Base-by-base conservation (phyloP, 2,329 filamentous ascomycete genomes). In the Eurotiales sp. region DNA sequence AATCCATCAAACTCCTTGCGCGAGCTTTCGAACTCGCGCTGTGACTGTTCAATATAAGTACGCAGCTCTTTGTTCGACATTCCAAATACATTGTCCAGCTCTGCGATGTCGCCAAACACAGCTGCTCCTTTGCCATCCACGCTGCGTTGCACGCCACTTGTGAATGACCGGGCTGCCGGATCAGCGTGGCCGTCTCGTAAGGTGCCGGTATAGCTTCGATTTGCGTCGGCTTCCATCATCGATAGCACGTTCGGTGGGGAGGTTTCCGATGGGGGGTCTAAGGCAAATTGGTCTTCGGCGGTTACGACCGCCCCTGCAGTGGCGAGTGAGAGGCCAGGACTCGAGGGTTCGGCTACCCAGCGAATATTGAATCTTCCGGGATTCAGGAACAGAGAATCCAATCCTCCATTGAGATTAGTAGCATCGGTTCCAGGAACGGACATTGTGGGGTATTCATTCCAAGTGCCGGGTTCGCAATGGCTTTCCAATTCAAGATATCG, bases 11-110 rank as follows among this genome's bases (percentile, higher is more conserved):
- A 84, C 54, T 92, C 85, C 58, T 78, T 78, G 66, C 85, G 83
- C 58, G 91, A 80, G 8, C 76, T 75, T 58, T 90, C 86, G 71
- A 90, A 84, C 67, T 92, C 86, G 48, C 84, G 80, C 23, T 74
- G 70, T 4, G 71, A 71, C 41, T 66, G 67, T 39, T 65, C 57
- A 11, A 72, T 65, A 46, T 73, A 70, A 12, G 63, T 58, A 36
- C 66, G 64, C 21, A 76, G 58, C 32, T 72, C 68, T 29, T 71
- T 67, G 30, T 67, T 63, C 14, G 72, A 69, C 64, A 76, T 68
- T 5, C 64, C 70, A 22, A 71, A 66, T 8, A 75, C 63, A 21
- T 72, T 69, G 19, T 72, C 69, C 22, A 73, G 58, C 22, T 65
- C 67, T 1, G 65, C 62, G 6, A 64, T 58, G 29, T 61, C 64